phyloP scores from a whole-genome alignment of 345 rosid species.

The Eucalyptus paniculata region DNA sequence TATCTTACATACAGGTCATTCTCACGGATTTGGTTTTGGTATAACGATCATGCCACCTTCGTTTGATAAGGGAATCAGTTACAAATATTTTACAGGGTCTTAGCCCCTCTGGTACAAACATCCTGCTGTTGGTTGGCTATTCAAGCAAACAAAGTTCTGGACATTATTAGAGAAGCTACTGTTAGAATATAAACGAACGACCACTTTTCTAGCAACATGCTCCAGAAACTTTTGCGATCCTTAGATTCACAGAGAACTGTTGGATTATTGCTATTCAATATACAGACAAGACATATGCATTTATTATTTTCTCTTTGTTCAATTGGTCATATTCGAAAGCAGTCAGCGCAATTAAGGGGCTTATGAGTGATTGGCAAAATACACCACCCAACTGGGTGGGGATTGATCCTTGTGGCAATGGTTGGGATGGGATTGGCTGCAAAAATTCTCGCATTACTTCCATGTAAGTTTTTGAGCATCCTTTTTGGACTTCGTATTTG shows the following conservation, averaged over 20 bases:
- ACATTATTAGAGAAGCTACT: neutral
- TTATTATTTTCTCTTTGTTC: neutral
- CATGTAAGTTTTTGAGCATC: conserved; percentile 24
- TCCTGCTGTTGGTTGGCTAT: neutral
- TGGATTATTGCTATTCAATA: neutral
- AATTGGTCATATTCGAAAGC: neutral
- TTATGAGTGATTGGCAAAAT: conserved; percentile 27
- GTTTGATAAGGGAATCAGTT: neutral
- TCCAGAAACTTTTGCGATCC: neutral
- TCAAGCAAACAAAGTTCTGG: neutral
- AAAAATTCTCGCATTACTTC: conserved; percentile 25
- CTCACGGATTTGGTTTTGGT: neutral
- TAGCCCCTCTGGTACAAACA: neutral
- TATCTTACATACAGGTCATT: neutral
- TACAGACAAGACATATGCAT: neutral
- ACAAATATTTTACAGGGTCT: neutral
- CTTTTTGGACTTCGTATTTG: neutral
- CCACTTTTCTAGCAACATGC: neutral
- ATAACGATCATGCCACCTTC: neutral
- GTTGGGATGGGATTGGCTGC: conserved; percentile 71
- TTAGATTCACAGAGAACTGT: neutral
- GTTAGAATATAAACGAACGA: neutral
- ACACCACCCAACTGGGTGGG: conserved; percentile 52
- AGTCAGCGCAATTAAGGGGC: conserved; percentile 25
- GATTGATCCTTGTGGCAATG: conserved; percentile 58